These are phyloP conservation scores for Neurospora sp. DNA, from an alignment of 495 filamentous ascomycete genomes.

Conservation along the genomic window DNA sequence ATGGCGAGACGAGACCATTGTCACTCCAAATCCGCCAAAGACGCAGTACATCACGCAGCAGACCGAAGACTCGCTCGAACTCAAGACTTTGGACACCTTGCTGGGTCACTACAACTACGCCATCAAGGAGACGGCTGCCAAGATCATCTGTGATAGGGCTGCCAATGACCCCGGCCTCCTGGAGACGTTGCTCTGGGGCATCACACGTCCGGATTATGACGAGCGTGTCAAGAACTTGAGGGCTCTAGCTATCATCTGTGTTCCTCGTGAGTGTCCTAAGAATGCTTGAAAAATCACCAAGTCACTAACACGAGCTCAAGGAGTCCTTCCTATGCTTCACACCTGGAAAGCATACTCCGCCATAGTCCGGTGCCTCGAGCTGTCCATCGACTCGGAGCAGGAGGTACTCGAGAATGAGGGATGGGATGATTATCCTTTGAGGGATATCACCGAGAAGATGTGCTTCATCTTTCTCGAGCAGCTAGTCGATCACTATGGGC, in stretches of 20 bases:
- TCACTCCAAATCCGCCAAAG: conserved; percentile 39
- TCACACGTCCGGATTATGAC: conserved; percentile 40
- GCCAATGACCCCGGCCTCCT: conserved; percentile 34
- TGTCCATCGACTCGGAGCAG: conserved; percentile 40
- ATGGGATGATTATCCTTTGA: conserved; percentile 43
- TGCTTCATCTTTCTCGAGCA: conserved; percentile 38
- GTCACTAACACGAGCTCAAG: not conserved
- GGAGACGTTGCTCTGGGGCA: conserved; percentile 36
- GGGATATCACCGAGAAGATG: conserved; percentile 42
- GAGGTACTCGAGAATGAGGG: conserved; percentile 34
- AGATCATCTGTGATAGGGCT: conserved; percentile 43
- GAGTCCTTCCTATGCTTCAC: conserved; percentile 24
- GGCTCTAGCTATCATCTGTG: conserved; percentile 31
- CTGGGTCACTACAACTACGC: conserved; percentile 42
- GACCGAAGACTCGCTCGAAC: conserved; percentile 45
- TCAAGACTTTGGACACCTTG: conserved; percentile 40
- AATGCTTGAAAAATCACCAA: not conserved
- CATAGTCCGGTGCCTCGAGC: conserved; percentile 41
- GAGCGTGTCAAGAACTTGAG: conserved; percentile 39
- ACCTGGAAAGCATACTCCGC: conserved; percentile 38
- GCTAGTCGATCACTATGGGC: conserved; percentile 31
- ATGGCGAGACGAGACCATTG: conserved; percentile 38
- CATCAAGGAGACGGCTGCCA: conserved; percentile 42
- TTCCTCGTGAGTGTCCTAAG: conserved; percentile 10
- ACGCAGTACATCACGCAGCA: conserved; percentile 50